A percentile compares a stretch with the other conserved stretches of the same genome.
Conservation (phyloP, 2,329 filamentous ascomycete genomes). For the Trichoderma polysporum region DNA sequence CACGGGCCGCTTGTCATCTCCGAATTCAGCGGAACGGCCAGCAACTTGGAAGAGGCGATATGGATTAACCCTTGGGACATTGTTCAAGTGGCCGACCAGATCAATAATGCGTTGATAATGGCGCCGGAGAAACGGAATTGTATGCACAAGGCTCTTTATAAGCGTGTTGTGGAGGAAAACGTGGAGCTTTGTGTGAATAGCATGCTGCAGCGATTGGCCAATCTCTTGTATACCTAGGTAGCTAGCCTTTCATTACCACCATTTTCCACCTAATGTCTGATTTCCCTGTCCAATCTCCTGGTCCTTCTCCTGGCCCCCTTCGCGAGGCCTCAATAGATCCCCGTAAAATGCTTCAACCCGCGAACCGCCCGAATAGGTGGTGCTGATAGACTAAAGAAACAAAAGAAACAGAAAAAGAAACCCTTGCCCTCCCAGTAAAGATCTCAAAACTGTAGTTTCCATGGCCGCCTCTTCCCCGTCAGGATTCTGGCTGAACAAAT, state of each 20-base stretch:
- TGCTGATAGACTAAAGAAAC: too few relatives aligned
- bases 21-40: conserved; percentile 92
- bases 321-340: background rate
- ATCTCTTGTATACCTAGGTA: too few relatives aligned
- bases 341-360: background rate
- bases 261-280: too few relatives aligned
- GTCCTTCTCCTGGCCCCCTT: too few relatives aligned
- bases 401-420: too few relatives aligned
- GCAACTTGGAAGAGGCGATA: conserved; percentile 77
- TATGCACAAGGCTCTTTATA: conserved; percentile 59
- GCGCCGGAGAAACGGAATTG: conserved; percentile 59
- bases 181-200: conserved; percentile 5
- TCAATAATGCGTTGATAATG: conserved; percentile 80
- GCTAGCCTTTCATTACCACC: too few relatives aligned
- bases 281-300: too few relatives aligned
- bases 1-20: conserved; percentile 91
- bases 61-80: conserved; percentile 97
- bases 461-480: too few relatives aligned
- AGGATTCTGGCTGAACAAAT: too few relatives aligned
- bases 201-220: background rate
- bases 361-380: too few relatives aligned
- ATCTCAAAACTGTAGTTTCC: too few relatives aligned
- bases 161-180: conserved; percentile 1
- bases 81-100: conserved; percentile 75
- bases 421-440: too few relatives aligned